These are phyloP conservation scores for Aspergillus nanangensis DNA, from an alignment of 495 filamentous ascomycete species.

Conservation along the genomic window DNA sequence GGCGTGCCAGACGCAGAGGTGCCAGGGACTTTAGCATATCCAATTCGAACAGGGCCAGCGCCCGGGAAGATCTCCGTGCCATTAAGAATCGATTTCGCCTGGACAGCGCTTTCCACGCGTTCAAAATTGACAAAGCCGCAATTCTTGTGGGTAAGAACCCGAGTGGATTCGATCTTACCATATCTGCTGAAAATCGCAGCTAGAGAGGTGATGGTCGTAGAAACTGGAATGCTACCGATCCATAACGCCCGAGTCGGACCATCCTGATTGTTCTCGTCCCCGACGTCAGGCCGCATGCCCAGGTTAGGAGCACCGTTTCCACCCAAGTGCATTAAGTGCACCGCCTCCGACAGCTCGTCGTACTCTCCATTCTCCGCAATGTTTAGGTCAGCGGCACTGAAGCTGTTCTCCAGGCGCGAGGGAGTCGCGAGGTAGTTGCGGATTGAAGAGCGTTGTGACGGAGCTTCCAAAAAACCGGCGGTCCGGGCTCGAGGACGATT, in stretches of 20 bases:
- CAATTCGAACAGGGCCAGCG: constrained; percentile 89
- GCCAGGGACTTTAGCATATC: constrained; percentile 94
- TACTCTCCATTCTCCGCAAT: constrained; percentile 70
- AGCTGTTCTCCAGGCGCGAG: constrained; percentile 78
- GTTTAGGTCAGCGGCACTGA: constrained; percentile 73
- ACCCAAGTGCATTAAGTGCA: constrained; percentile 73
- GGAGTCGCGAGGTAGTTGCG: constrained; percentile 72
- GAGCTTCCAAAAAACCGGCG: constrained; percentile 85
- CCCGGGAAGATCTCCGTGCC: constrained; percentile 98
- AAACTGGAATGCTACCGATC: constrained; percentile 97
- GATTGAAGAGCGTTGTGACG: constrained; percentile 65
- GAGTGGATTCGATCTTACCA: constrained; percentile 84
- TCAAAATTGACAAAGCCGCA: constrained; percentile 99
- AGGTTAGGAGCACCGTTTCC: constrained; percentile 55
- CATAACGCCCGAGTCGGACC: constrained; percentile 89
- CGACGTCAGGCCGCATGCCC: constrained; percentile 38
- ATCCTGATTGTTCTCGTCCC: constrained; percentile 76
- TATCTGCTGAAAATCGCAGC: constrained; percentile 90
- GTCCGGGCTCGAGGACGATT: constrained; percentile 84
- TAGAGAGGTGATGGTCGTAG: constrained; percentile 88
- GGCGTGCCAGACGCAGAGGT: constrained; percentile 73
- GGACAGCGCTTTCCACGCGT: constrained; percentile 79
- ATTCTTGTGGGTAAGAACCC: constrained; percentile 97
- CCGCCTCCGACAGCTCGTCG: constrained; percentile 66
- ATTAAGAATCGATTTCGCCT: constrained; percentile 81